phyloP scores from a whole-genome alignment of 2,329 filamentous ascomycete genomes.

The Chalaropsis thielavioides region DNA sequence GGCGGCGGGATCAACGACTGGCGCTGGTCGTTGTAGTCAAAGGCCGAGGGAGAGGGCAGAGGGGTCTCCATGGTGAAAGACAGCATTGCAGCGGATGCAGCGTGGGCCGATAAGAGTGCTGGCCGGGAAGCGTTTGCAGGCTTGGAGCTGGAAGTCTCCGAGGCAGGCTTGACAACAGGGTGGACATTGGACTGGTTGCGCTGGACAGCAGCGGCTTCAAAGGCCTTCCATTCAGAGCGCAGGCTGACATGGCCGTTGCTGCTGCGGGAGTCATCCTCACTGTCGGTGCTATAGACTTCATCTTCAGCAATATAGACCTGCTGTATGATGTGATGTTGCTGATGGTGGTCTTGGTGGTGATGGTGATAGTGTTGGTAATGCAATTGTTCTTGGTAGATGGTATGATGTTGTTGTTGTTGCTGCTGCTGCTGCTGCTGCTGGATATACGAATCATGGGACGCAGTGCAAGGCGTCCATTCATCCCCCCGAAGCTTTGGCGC shows the following conservation, averaged over 20 bases:
- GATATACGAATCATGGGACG: background rate
- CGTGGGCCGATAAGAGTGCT: background rate
- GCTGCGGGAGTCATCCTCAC: background rate
- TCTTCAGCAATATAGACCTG: conserved; percentile 8
- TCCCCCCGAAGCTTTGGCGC: background rate
- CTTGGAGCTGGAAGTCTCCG: background rate
- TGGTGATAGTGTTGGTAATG: background rate
- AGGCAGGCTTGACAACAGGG: background rate
- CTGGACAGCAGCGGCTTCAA: conserved; percentile 8
- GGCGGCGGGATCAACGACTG: conserved; percentile 8
- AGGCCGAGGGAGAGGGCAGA: background rate
- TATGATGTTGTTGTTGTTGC: background rate
- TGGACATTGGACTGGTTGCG: conserved; percentile 4
- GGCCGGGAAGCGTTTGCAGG: background rate
- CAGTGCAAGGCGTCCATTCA: background rate
- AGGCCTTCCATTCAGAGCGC: conserved; percentile 8
- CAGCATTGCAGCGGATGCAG: background rate
- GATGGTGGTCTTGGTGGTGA: background rate
- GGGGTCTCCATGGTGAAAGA: conserved; percentile 6
- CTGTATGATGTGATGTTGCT: background rate
- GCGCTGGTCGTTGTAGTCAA: conserved; percentile 5
- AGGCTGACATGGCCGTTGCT: conserved; percentile 9
- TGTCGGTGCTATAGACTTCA: conserved; percentile 10
- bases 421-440: background rate
- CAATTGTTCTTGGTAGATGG: background rate